Conservation (phyloP, 2,329 filamentous ascomycete genomes). For the Orbilia ellipsospora region DNA sequence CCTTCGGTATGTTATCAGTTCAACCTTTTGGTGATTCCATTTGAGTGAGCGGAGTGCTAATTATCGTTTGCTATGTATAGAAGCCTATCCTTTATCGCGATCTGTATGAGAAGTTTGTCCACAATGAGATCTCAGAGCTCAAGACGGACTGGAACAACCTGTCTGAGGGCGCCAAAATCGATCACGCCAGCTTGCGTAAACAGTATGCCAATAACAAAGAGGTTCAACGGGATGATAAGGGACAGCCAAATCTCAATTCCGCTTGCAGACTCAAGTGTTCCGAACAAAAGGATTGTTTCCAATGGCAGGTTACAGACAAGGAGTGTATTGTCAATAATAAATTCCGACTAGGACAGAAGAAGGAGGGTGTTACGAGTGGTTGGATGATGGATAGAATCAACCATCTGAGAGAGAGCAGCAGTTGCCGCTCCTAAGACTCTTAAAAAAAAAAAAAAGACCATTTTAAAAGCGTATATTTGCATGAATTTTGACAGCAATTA, state of each 20-base stretch:
- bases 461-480: not conserved
- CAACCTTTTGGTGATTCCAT: not conserved
- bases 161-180: constrained; percentile 14
- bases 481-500: no score
- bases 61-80: not conserved
- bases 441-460: not conserved
- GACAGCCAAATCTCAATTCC: constrained; percentile 1
- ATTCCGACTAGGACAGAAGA: constrained; percentile 23
- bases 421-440: constrained; percentile 14
- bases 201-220: constrained; percentile 3
- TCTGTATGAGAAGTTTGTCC: constrained; percentile 36
- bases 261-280: constrained; percentile 36
- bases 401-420: constrained; percentile 12
- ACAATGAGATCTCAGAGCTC: constrained; percentile 20
- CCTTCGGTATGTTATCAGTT: constrained; percentile 21
- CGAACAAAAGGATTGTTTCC: constrained; percentile 28
- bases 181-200: constrained; percentile 9
- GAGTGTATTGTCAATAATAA: constrained; percentile 21
- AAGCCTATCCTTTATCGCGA: constrained; percentile 39
- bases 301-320: constrained; percentile 35
- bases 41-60: not conserved
- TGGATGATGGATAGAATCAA: constrained; percentile 26
- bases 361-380: constrained; percentile 21
- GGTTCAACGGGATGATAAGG: constrained; percentile 21
- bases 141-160: constrained; percentile 37